phyloP scores from a whole-genome alignment of 2,329 filamentous ascomycete species.

The Clarireedia sp. region DNA sequence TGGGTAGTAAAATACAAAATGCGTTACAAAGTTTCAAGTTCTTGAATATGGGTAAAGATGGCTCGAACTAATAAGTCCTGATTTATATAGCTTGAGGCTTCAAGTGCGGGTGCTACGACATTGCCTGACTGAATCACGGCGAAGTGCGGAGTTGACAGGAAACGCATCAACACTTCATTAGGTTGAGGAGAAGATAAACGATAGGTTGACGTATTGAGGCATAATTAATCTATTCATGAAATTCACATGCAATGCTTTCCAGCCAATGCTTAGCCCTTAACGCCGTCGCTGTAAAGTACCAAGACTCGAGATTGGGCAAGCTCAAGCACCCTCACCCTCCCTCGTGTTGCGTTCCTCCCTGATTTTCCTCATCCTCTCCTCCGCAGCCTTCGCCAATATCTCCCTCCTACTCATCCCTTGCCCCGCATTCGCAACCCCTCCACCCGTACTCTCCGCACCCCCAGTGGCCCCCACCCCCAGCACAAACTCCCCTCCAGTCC shows the following conservation, averaged over 20 bases:
- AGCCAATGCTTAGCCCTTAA: background rate
- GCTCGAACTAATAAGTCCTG: too few relatives aligned
- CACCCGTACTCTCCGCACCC: slow-evolving; percentile 31
- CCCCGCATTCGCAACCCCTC: slow-evolving; percentile 11
- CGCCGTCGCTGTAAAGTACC: slow-evolving; percentile 15
- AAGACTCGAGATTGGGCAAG: background rate
- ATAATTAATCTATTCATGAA: background rate
- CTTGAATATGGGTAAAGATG: too few relatives aligned
- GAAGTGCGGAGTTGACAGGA: too few relatives aligned
- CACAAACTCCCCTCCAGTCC: slow-evolving; percentile 73
- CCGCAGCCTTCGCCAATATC: slow-evolving; percentile 64
- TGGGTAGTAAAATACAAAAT: slow-evolving; percentile 26
- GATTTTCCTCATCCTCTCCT: slow-evolving; percentile 40
- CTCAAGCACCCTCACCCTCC: background rate
- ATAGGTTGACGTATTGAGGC: background rate
- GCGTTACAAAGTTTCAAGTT: background rate
- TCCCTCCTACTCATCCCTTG: slow-evolving; percentile 60
- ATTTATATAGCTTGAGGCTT: too few relatives aligned
- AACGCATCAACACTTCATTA: too few relatives aligned
- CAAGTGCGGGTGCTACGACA: too few relatives aligned
- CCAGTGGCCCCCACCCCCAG: slow-evolving; percentile 48
- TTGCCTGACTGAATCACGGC: too few relatives aligned
- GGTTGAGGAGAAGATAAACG: background rate
- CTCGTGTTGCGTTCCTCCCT: slow-evolving; percentile 14
- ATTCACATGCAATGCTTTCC: background rate